Evolutionary conservation across 2,329 filamentous ascomycete genomes (phyloP).

Genomic region (Ophiocordyceps camponoti-leonardi): DNA sequence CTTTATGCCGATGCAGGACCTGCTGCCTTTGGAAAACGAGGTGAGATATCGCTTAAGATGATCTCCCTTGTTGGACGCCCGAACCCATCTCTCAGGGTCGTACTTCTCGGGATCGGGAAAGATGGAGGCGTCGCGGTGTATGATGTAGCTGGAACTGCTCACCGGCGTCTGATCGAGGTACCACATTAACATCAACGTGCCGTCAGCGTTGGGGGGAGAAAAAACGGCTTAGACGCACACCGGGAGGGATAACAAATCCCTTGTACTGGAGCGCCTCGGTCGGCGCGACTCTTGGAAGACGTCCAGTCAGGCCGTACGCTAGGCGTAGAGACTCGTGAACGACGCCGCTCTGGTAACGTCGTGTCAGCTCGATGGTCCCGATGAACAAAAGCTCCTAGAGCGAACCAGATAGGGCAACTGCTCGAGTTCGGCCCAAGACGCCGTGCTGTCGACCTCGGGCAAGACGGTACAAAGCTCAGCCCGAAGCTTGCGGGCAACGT

Average conservation of each 20-base stretch:
- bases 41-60: background rate
- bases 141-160: background rate
- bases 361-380: background rate
- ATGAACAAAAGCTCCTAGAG: background rate
- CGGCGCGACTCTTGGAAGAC: background rate
- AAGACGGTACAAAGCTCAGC: background rate
- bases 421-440: background rate
- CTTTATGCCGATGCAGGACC: background rate
- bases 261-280: background rate
- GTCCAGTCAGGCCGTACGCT: background rate
- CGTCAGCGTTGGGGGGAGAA: background rate
- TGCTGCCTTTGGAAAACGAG: background rate
- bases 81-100: background rate
- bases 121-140: background rate
- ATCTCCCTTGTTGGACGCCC: background rate
- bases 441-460: background rate
- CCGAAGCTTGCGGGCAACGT: background rate
- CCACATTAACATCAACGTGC: background rate
- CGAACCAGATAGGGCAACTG: background rate
- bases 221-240: background rate
- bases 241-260: background rate
- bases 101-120: background rate
- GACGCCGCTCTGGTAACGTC: background rate
- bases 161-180: background rate
- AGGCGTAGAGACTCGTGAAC: background rate